These are phyloP conservation scores for Phytophthora idaei DNA, from an alignment of 352 stramenopile genomes.

Conservation along the genomic window DNA sequence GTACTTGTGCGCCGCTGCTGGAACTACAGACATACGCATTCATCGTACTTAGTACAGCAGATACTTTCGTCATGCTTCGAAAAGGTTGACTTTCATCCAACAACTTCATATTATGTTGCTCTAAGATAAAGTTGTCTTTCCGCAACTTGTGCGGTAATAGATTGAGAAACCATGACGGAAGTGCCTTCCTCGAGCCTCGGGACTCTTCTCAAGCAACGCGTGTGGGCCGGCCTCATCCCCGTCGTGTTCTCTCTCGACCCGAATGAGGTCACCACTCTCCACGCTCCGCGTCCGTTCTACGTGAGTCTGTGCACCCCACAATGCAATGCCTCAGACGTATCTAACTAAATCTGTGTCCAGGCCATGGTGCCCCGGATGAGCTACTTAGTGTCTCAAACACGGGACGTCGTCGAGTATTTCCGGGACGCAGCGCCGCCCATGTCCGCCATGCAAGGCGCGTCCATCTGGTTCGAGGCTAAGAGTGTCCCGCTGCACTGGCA, in stretches of 20 bases:
- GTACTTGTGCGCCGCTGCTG: too few species aligned
- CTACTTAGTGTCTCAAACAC: constrained; percentile 77
- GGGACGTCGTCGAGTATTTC: constrained; percentile 81
- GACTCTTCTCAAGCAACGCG: constrained; percentile 32
- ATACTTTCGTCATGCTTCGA: too few species aligned
- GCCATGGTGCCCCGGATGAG: constrained; percentile 85
- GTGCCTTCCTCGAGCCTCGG: constrained; percentile 5
- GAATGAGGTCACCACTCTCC: constrained; percentile 81
- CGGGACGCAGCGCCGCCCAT: constrained; percentile 72
- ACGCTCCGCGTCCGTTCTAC: constrained; percentile 81
- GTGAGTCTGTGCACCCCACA: constrained; percentile 38
- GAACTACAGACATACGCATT: too few species aligned
- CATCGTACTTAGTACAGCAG: too few species aligned
- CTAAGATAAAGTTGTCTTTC: not conserved
- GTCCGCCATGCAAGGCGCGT: constrained; percentile 49
- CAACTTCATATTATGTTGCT: not conserved
- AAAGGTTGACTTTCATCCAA: not conserved
- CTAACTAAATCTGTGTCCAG: constrained; percentile 29
- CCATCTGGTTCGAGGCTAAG: constrained; percentile 77
- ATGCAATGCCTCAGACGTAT: not conserved
- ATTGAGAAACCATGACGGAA: constrained; percentile 9
- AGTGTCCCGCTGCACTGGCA: constrained; percentile 79
- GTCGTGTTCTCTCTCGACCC: constrained; percentile 78
- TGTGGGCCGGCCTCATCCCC: constrained; percentile 75
- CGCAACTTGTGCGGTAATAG: not conserved